Conservation (phyloP, 2,329 filamentous ascomycete species). For the Rhinocladiella mackenziei region DNA sequence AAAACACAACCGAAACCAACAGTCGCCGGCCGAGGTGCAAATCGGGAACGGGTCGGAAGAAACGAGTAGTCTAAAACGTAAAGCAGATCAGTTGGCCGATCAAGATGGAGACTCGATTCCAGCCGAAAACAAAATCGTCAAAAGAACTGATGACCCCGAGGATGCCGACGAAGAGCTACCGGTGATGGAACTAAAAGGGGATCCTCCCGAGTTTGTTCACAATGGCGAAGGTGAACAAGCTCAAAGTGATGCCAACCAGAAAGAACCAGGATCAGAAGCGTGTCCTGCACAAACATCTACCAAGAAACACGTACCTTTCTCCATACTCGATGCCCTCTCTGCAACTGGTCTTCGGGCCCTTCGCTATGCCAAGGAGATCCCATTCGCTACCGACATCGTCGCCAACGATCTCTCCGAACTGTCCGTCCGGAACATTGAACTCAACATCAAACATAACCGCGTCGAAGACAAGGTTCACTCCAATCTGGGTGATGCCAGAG, state of each 20-base stretch:
- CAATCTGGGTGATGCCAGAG: constrained; percentile 76
- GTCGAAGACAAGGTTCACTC: constrained; percentile 67
- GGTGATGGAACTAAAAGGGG: constrained; percentile 12
- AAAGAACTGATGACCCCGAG: constrained; percentile 6
- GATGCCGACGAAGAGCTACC: constrained; percentile 18
- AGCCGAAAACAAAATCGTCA: constrained; percentile 11
- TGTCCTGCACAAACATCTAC: constrained; percentile 23
- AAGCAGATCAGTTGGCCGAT: constrained; percentile 29
- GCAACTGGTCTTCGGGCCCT: constrained; percentile 88
- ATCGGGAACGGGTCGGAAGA: constrained; percentile 8
- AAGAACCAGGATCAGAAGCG: not conserved
- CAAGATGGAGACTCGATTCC: constrained; percentile 3
- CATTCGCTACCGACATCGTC: constrained; percentile 74
- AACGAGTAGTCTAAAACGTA: constrained; percentile 28
- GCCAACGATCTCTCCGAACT: constrained; percentile 82
- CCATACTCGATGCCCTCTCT: constrained; percentile 91
- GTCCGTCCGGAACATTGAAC: constrained; percentile 73
- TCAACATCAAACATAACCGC: constrained; percentile 80
- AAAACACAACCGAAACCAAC: constrained; percentile 38
- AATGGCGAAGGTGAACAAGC: constrained; percentile 18
- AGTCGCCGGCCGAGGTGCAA: not conserved
- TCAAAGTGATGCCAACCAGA: too few species aligned
- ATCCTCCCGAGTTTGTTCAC: constrained; percentile 6
- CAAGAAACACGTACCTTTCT: constrained; percentile 53
- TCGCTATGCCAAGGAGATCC: constrained; percentile 86